Evolutionary conservation across 1,284 basidiomycete species (phyloP).

Genomic region (Puccinia coronata): DNA sequence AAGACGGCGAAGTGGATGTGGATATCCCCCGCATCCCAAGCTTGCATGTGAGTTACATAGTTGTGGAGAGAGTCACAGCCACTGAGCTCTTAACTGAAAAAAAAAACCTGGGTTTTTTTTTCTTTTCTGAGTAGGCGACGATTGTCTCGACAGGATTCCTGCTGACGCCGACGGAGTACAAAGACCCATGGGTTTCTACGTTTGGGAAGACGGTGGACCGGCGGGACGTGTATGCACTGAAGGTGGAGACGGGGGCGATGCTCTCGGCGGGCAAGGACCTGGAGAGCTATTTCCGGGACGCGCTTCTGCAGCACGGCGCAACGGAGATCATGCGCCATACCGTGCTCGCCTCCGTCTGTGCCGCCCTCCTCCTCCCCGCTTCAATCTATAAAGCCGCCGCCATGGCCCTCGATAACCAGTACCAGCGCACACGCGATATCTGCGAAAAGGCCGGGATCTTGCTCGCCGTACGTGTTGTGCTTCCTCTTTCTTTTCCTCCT

Average conservation of each 20-base stretch:
- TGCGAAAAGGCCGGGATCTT: conserved; percentile 46
- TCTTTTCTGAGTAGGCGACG: conserved; percentile 44
- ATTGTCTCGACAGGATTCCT: conserved; percentile 43
- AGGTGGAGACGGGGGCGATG: conserved; percentile 35
- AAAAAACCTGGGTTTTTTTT: too few species aligned
- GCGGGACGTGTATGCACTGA: conserved; percentile 43
- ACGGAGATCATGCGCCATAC: conserved; percentile 44
- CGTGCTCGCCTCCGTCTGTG: conserved; percentile 32
- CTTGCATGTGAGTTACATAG: conserved; percentile 37
- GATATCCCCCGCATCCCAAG: conserved; percentile 40
- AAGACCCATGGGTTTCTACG: conserved; percentile 40
- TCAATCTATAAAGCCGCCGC: conserved; percentile 44
- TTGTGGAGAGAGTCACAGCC: neutral
- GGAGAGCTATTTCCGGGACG: conserved; percentile 38
- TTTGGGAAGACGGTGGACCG: conserved; percentile 34
- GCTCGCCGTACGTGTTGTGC: conserved; percentile 19
- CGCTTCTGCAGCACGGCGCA: conserved; percentile 30
- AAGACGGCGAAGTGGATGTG: conserved; percentile 54
- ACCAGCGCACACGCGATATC: conserved; percentile 41
- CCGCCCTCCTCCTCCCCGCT: conserved; percentile 40
- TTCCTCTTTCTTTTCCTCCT: neutral
- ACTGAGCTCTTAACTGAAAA: neutral
- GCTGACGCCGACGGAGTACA: conserved; percentile 42
- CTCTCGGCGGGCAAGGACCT: conserved; percentile 35
- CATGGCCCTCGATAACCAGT: conserved; percentile 45